These are phyloP conservation scores for Psilocybe subaeruginosa DNA, from an alignment of 768 basidiomycete species.

Conservation along the genomic window DNA sequence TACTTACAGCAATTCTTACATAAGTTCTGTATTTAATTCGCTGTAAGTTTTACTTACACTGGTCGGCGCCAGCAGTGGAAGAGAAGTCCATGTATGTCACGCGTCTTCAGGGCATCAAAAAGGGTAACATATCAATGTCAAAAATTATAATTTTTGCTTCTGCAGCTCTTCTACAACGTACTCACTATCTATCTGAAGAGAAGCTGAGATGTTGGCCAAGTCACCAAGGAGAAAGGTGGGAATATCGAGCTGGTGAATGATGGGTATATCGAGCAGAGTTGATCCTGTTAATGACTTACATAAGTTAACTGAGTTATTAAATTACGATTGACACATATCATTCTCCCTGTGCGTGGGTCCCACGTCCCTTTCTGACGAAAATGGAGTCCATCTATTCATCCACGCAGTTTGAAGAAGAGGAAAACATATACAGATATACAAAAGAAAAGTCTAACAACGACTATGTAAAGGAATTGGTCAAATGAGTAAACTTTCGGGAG, in stretches of 20 bases:
- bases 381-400: neutral
- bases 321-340: neutral
- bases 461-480: constrained; percentile 6
- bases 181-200: no score
- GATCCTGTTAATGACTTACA: neutral
- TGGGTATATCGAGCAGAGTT: constrained; percentile 1
- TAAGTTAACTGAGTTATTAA: neutral
- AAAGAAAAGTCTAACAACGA: no score
- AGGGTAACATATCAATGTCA: no score
- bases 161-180: no score
- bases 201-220: constrained; percentile 28
- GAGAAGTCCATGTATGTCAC: no score
- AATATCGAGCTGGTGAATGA: constrained; percentile 32
- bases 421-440: no score
- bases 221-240: constrained; percentile 33
- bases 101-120: no score
- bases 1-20: no score
- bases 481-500: constrained; percentile 55
- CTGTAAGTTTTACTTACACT: no score
- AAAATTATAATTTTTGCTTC: no score
- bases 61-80: no score
- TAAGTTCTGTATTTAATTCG: no score
- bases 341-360: neutral
- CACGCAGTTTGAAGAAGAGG: neutral
- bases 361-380: neutral